Percentiles rank a stretch among this genome's conserved stretches.
Evolutionary conservation across 345 rosid genomes (phyloP).

Genomic region (Psidium friedrichsthalianum): DNA sequence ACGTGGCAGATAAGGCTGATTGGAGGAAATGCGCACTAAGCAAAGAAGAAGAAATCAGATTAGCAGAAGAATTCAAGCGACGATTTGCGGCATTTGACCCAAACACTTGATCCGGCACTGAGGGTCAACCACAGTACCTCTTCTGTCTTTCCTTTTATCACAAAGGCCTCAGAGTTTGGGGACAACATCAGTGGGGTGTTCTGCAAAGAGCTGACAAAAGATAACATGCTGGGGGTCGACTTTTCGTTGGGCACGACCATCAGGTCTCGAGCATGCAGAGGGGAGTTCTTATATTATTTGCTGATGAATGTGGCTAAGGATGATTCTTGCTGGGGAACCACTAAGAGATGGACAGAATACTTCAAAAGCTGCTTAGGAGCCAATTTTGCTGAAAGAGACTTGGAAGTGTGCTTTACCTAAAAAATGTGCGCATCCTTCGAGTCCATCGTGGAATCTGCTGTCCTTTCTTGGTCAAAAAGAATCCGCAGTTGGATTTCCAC

Average conservation of each 20-base stretch:
- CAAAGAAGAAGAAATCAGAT: slow-evolving; percentile 63
- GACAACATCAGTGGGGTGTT: not conserved
- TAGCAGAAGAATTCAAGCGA: slow-evolving; percentile 56
- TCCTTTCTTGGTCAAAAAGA: not conserved
- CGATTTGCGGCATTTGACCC: slow-evolving; percentile 63
- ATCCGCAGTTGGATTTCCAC: not conserved
- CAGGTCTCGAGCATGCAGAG: not conserved
- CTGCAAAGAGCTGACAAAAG: not conserved
- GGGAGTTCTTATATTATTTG: not conserved
- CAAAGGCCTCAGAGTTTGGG: not conserved
- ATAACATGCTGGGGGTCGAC: not conserved
- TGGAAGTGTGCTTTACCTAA: not conserved
- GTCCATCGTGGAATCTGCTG: not conserved
- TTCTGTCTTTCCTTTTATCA: not conserved
- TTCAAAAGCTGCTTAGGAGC: not conserved
- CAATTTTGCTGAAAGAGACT: not conserved
- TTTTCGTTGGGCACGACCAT: not conserved
- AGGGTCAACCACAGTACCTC: not conserved
- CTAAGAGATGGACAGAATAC: not conserved
- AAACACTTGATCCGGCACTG: slow-evolving; percentile 2
- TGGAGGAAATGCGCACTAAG: slow-evolving; percentile 65
- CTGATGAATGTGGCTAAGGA: not conserved
- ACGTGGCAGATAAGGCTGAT: slow-evolving; percentile 72
- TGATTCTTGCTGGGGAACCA: not conserved
- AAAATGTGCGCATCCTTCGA: not conserved